These are phyloP conservation scores for Vicia faba DNA, from an alignment of 306 rosid genomes.

Conservation along the genomic window DNA sequence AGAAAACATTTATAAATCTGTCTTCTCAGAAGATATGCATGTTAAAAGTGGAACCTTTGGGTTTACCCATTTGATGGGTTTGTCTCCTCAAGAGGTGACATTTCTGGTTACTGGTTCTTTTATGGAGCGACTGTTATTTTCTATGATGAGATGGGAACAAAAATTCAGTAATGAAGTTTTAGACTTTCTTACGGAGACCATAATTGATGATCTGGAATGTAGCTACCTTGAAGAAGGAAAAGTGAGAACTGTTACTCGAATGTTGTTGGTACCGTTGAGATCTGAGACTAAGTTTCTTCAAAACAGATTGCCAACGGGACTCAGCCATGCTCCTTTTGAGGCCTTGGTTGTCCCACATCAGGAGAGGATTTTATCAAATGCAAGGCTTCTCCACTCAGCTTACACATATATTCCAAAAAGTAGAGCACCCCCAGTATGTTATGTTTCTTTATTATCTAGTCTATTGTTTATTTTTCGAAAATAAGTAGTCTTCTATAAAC, in stretches of 20 bases:
- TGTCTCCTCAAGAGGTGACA: conserved; percentile 80
- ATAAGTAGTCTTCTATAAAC: conserved; percentile 15
- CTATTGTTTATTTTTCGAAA: conserved; percentile 6
- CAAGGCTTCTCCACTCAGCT: conserved; percentile 83
- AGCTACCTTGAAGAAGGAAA: conserved; percentile 61
- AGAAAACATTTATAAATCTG: conserved; percentile 67
- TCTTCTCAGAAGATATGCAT: conserved; percentile 51
- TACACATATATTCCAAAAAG: conserved; percentile 81
- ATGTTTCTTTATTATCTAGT: conserved; percentile 31
- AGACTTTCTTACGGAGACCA: conserved; percentile 58
- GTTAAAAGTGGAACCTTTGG: conserved; percentile 73
- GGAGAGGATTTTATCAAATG: conserved; percentile 72
- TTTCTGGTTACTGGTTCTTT: conserved; percentile 78
- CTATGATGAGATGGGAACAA: conserved; percentile 70
- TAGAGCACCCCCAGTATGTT: conserved; percentile 96
- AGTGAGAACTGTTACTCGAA: conserved; percentile 74
- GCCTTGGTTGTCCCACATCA: conserved; percentile 69
- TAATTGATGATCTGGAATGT: conserved; percentile 57
- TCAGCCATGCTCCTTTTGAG: conserved; percentile 74
- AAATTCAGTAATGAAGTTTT: conserved; percentile 58
- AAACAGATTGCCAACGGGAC: conserved; percentile 65
- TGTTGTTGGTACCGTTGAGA: conserved; percentile 81
- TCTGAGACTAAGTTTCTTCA: conserved; percentile 54
- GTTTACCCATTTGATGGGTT: conserved; percentile 81
- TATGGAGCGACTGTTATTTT: conserved; percentile 76